Base-by-base conservation (phyloP, 768 basidiomycete species). In the Leccinum sublutescens region DNA sequence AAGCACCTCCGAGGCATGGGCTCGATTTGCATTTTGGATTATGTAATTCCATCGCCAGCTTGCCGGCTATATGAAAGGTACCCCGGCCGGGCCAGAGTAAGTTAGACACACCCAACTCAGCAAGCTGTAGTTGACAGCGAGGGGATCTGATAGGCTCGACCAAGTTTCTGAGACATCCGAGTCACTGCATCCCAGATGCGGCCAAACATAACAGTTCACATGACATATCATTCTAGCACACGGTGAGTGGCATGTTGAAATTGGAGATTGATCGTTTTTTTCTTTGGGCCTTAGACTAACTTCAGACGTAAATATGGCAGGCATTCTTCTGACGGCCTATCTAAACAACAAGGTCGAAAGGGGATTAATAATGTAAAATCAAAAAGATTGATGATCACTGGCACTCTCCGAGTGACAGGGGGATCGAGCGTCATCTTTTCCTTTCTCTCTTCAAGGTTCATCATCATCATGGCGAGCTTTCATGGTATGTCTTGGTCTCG, bases 391-490 rank as follows among this genome's bases (percentile, higher is more conserved):
- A 17, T 17, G 15, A 38, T 5, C n/a, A 9, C 43, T 21, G 21
- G 21, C 21, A 21, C 23, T 23, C 23, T 23, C 23, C 23, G 23
- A 23, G 23, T 23, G n/a, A 43, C 40, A 48, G 6, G 23, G 23
- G 85, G 78, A 33, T 98, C 96, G 67, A 98, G 98, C 73, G 98
- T 98, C 19, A 82, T 27, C 86, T 83, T 70, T 92, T 95, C 80
- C 50, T 78, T 82, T 21, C 86, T 89, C 23, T 84, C 83, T 2
- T 73, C 78, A 64, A 98, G 98, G 68, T 5, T 98, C 97, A 5
- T 96, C 95, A 66, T 98, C 96, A 66, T 99, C 95, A 71, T 92
- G 96, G 15, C 95, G 95, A 0, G 92, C 95, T 98, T 19, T 19
- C 43, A 12, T 45, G 43, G 43, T 19, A 19, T 11, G 58, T 83